Base-by-base conservation (phyloP, 2,329 filamentous ascomycete genomes). In the Penicillium brasilianum region DNA sequence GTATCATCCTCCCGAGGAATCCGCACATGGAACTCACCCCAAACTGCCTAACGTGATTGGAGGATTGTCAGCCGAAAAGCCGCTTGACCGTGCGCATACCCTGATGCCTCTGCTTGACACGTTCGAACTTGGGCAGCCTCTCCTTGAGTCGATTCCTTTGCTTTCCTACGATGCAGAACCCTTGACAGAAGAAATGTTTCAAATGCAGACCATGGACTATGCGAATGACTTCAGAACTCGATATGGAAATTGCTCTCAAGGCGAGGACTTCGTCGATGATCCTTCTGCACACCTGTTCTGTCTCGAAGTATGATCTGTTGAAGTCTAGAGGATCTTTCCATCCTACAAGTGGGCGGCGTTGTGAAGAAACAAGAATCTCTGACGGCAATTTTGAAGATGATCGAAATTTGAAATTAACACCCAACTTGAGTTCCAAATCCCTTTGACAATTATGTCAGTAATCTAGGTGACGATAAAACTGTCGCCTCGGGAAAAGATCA, bases 1-100 rank as follows among this genome's bases (percentile, higher is more conserved):
- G 5, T 88, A 87, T 61, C 84, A 86, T 41, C 72, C 83, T 1
- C 93, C 93, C 0, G 92, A 97, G 74, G 93, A 88, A 69, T 87
- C 78, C 60, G 43, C 52, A 3, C 49, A 64, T 3, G 61, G 65
- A 14, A 16, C 39, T 2, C 22, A 2, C 25, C 16, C 14, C 22
- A 30, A 48, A n/a, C 22, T 30, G 14, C 20, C 63, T 51, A 55
- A 63, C 6, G 68, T 69, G 20, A 43, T 56, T 30, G 56, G 58
- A 36, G 43, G 57, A 20, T 59, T 59, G 14, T 63, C 67, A 3
- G 48, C 65, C 34, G 73, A 78, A 55, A 69, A 66, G 18, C 61
- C 66, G 0, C 36, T 76, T 56, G 67, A 43, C 74, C 80, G 11
- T 69, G 78, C 14, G 74, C 85, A 43, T 66, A 76, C 36, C 75